Evolutionary conservation across 1,139 yeast genomes (phyloP), one percentile per base, ranked within the genome.

Genomic region (Blastobotrys malaysiensis): DNA sequence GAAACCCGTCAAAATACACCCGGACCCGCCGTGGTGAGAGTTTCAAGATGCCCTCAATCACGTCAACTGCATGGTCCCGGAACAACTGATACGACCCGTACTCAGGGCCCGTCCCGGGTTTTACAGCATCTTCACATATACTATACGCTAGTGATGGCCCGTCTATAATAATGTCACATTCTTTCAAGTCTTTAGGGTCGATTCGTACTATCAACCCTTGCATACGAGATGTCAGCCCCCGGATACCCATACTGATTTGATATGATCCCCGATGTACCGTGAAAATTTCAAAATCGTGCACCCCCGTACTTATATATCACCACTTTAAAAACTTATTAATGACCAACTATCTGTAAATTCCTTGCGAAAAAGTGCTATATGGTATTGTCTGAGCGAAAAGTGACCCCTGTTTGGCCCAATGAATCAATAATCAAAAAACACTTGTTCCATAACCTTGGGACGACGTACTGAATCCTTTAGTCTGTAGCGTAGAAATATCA

Each of bases 401-500:
- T n/a, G n/a, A n/a, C n/a, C n/a, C n/a, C n/a, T n/a, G n/a, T n/a
- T n/a, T n/a, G n/a, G n/a, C n/a, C n/a, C n/a, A n/a, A n/a, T n/a
- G n/a, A n/a, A n/a, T n/a, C n/a, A n/a, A n/a, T n/a, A n/a, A n/a
- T n/a, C n/a, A n/a, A n/a, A n/a, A n/a, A n/a, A n/a, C n/a, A n/a
- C n/a, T n/a, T n/a, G n/a, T n/a, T n/a, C n/a, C n/a, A n/a, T n/a
- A n/a, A n/a, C n/a, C n/a, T n/a, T n/a, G n/a, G n/a, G n/a, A n/a
- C 0, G 81, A 85, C 4, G 90, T 86, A 1, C 84, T 86, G 67
- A 93, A 86, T 62, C 71, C 66, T 86, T 83, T 63, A 86, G 93
- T 0, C 69, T 86, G 45, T 86, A 93, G 95, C 91, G 86, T 69
- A 79, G 4, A 39, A 5, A 5, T 13, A 11, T 45, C 27, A n/a